Evolutionary conservation across 1,139 yeast genomes (phyloP).

Genomic region (Hansenula anomala): DNA sequence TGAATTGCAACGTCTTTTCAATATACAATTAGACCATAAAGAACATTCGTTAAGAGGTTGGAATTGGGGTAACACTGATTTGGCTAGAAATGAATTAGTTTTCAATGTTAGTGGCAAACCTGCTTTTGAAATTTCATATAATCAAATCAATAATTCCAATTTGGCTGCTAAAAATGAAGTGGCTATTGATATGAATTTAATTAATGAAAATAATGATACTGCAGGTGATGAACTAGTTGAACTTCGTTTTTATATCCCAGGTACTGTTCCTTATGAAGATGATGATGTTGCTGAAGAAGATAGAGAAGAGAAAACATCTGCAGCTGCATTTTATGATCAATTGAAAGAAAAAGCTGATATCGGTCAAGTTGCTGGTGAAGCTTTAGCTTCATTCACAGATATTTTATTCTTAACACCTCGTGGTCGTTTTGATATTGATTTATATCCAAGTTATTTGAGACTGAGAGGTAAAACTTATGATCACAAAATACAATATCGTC

Average conservation of each 20-base stretch:
- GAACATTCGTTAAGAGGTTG: slow-evolving; percentile 97
- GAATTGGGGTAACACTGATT: slow-evolving; percentile 97
- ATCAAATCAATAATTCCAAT: slow-evolving; percentile 78
- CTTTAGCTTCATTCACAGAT: slow-evolving; percentile 92
- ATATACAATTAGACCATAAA: slow-evolving; percentile 65
- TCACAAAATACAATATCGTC: slow-evolving; percentile 88
- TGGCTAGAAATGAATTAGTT: slow-evolving; percentile 86
- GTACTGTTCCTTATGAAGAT: slow-evolving; percentile 50
- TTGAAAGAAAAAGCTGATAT: slow-evolving; percentile 93
- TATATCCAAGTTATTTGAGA: slow-evolving; percentile 84
- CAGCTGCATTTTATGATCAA: slow-evolving; percentile 83
- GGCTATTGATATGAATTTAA: slow-evolving; percentile 76
- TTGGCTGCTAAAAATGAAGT: slow-evolving; percentile 92
- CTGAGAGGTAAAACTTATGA: slow-evolving; percentile 97
- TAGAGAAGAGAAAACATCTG: slow-evolving; percentile 65
- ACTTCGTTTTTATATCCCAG: slow-evolving; percentile 90
- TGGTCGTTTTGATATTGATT: slow-evolving; percentile 97
- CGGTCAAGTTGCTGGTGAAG: slow-evolving; percentile 94
- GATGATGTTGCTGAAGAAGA: slow-evolving; percentile 36
- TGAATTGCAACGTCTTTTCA: slow-evolving; percentile 77
- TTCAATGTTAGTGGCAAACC: slow-evolving; percentile 88
- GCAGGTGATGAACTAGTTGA: slow-evolving; percentile 96
- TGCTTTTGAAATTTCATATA: slow-evolving; percentile 84
- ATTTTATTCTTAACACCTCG: slow-evolving; percentile 92
- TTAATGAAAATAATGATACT: slow-evolving; percentile 42